Evolutionary conservation across 1,284 basidiomycete genomes (phyloP).

Genomic region (Heterobasidion occidentale): DNA sequence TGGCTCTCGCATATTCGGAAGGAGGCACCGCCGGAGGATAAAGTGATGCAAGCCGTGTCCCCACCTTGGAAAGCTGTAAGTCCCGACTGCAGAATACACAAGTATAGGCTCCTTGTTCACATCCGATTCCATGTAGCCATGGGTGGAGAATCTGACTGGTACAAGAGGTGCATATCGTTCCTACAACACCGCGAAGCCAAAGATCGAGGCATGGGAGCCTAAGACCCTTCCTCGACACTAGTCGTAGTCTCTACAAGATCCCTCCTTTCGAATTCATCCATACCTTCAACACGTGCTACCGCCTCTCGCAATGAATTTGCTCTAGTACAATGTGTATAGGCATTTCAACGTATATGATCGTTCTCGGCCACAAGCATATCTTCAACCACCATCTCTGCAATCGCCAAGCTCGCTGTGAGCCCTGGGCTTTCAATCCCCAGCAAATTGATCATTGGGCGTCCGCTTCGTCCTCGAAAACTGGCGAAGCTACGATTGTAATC

Average conservation of each 20-base stretch:
- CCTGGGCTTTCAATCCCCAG: constrained; percentile 77
- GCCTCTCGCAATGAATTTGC: background rate
- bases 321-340: background rate
- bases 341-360: background rate
- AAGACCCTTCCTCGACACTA: constrained; percentile 46
- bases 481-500: constrained; percentile 28
- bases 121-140: constrained; percentile 40
- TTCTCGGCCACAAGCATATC: constrained; percentile 32
- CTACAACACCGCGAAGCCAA: constrained; percentile 82
- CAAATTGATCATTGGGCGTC: constrained; percentile 62
- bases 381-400: constrained; percentile 66
- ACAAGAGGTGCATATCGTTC: constrained; percentile 83
- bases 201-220: constrained; percentile 80
- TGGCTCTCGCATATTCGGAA: constrained; percentile 91
- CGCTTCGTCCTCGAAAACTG: constrained; percentile 9
- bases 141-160: constrained; percentile 84
- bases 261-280: constrained; percentile 5
- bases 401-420: constrained; percentile 65
- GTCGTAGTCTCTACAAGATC: constrained; percentile 2
- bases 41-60: constrained; percentile 55
- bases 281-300: background rate
- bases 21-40: constrained; percentile 71
- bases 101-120: background rate
- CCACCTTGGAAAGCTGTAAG: constrained; percentile 83
- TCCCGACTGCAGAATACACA: constrained; percentile 10